Evolutionary conservation across 129 eudicot species (phyloP).

Genomic region (Escallonia herrerae): DNA sequence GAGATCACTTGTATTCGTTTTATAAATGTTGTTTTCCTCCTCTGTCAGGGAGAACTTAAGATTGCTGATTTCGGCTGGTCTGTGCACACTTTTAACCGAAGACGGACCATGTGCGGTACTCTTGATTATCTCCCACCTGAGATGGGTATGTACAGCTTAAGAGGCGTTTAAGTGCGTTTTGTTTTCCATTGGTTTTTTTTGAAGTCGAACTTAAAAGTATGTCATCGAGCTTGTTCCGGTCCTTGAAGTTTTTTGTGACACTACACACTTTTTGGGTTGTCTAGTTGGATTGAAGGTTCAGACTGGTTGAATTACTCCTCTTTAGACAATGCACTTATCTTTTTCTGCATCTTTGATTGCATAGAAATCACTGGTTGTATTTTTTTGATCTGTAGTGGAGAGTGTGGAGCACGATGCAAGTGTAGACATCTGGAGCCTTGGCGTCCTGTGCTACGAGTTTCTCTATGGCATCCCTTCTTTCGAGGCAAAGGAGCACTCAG

Average conservation of each 20-base stretch:
- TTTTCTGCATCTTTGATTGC: no score
- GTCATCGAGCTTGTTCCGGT: no score
- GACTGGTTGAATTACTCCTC: no score
- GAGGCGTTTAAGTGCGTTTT: no score
- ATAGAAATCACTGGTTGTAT: no score
- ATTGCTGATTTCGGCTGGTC: slow-evolving; percentile 99
- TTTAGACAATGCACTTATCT: no score
- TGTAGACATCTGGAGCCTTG: slow-evolving; percentile 97
- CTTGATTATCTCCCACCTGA: slow-evolving; percentile 98
- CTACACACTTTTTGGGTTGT: no score
- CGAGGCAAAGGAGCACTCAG: slow-evolving; percentile 93
- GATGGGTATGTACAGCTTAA: slow-evolving; percentile 59
- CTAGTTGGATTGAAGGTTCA: no score
- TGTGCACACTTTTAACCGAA: slow-evolving; percentile 86
- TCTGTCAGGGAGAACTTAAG: slow-evolving; percentile 83
- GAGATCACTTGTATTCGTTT: background rate
- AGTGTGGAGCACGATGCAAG: slow-evolving; percentile 92
- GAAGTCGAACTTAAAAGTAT: no score
- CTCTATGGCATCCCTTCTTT: slow-evolving; percentile 94
- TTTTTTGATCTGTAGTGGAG: slow-evolving; percentile 46
- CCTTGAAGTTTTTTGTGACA: no score
- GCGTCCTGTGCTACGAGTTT: slow-evolving; percentile 84
- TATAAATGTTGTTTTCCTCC: slow-evolving; percentile 4
- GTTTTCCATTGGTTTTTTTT: no score
- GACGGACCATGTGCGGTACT: slow-evolving; percentile 96